Conservation (phyloP, 2,329 filamentous ascomycete species). For the Botrytis fabae region DNA sequence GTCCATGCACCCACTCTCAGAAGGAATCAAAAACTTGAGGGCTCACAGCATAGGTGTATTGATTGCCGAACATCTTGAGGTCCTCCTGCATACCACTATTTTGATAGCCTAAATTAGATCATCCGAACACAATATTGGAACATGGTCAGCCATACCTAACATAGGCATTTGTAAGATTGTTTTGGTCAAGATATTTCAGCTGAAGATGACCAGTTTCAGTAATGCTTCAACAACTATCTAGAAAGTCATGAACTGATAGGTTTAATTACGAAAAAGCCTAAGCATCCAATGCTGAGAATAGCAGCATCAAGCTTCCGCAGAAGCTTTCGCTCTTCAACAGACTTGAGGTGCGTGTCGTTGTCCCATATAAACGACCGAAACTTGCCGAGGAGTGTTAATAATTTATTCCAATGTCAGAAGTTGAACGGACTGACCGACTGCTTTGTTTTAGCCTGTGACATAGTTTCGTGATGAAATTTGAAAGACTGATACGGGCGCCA, state of each 20-base stretch:
- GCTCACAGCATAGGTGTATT: too few species aligned
- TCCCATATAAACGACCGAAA: slow-evolving; percentile 1
- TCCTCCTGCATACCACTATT: too few species aligned
- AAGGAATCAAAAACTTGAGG: too few species aligned
- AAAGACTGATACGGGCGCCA: not conserved
- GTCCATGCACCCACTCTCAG: too few species aligned
- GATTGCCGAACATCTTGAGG: too few species aligned
- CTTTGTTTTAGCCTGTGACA: not conserved
- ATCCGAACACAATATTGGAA: too few species aligned
- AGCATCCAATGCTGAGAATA: slow-evolving; percentile 3
- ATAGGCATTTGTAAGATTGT: too few species aligned
- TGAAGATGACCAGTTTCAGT: too few species aligned
- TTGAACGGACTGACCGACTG: not conserved
- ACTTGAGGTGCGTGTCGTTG: not conserved
- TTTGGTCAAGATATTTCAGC: too few species aligned
- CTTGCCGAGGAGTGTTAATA: not conserved
- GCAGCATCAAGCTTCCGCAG: not conserved
- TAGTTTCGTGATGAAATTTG: not conserved
- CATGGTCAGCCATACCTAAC: too few species aligned
- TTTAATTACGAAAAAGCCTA: not conserved
- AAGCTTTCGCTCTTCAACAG: not conserved
- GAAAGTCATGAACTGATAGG: not conserved
- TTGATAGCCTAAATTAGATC: too few species aligned
- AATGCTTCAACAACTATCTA: not conserved
- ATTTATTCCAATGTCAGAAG: not conserved